Evolutionary conservation across 225 moss, liverwort and hornwort genomes (phyloP), one percentile per base, ranked within the genome.

Genomic region (Anthoceros angustus): DNA sequence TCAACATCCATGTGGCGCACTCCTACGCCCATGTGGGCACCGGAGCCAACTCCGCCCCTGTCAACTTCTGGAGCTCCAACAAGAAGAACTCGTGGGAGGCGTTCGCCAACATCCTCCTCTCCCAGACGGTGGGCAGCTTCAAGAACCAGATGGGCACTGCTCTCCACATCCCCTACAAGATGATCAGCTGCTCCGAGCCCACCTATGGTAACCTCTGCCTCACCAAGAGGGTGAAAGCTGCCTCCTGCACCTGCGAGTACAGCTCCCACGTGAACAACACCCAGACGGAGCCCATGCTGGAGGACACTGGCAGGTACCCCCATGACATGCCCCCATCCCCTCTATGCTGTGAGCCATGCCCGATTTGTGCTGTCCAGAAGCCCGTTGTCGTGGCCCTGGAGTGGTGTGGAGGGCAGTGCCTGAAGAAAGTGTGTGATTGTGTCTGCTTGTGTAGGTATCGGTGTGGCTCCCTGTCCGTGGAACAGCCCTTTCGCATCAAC

Each of bases 401-500:
- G 32, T 32, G 32, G 32, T 4, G 32, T 32, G 32, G 32, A 32
- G 32, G 32, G 32, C 4, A 32, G 32, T 32, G 32, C 32, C 32
- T 32, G 32, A 32, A 32, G 32, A 32, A 4, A 1, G 32, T 32
- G 32, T 32, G 32, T 4, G 32, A 32, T 4, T 32, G 32, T 32
- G 1, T 32, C n/a, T n/a, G n/a, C n/a, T 32, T 32, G 32, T 32
- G 32, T 4, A 32, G 32, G 4, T 32, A 32, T 32, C 55, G 64
- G 62, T 41, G 68, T 64, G 14, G 61, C 70, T 68, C 71, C 71
- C 63, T 84, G 84, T 77, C 77, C 55, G 75, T 26, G 73, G 79
- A 9, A 78, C 79, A 72, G 79, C 82, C 0, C 73, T 77, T 60
- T 68, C 79, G 8, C 81, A 81, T 81, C 16, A 78, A 79, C 62